phyloP scores from a whole-genome alignment of 2,329 filamentous ascomycete species.

The Ceratocystis cubensis region DNA sequence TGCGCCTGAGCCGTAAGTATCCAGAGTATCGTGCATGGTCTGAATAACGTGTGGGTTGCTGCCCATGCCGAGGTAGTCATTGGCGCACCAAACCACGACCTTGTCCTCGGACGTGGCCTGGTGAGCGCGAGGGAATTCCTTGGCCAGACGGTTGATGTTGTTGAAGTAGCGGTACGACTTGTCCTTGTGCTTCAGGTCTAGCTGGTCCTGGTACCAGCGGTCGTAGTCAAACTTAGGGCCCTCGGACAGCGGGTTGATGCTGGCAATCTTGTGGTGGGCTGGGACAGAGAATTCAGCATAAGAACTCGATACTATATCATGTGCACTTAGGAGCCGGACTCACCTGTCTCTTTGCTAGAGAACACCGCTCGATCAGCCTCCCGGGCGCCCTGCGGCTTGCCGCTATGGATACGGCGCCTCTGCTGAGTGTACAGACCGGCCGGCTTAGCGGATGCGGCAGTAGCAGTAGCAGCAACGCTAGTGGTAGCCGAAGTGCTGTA shows the following conservation, averaged over 20 bases:
- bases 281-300: neutral
- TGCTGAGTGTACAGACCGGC: slow-evolving; percentile 10
- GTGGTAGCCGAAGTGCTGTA: slow-evolving; percentile 33
- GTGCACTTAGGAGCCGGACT: neutral
- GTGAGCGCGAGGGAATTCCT: slow-evolving; percentile 91
- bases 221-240: slow-evolving; percentile 74
- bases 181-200: slow-evolving; percentile 99
- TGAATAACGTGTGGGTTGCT: slow-evolving; percentile 75
- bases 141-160: slow-evolving; percentile 97
- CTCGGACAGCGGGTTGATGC: slow-evolving; percentile 24
- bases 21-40: slow-evolving; percentile 87
- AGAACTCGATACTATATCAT: neutral
- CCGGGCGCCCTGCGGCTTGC: slow-evolving; percentile 15
- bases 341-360: slow-evolving; percentile 20
- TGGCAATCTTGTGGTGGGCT: slow-evolving; percentile 20
- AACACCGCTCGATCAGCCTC: slow-evolving; percentile 20
- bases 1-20: slow-evolving; percentile 88
- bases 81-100: slow-evolving; percentile 98
- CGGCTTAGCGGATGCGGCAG: slow-evolving; percentile 31
- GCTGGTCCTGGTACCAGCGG: slow-evolving; percentile 70
- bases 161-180: slow-evolving; percentile 99
- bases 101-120: slow-evolving; percentile 70
- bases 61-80: slow-evolving; percentile 98
- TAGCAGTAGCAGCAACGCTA: slow-evolving; percentile 32
- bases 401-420: slow-evolving; percentile 16